Evolutionary conservation across 352 stramenopile genomes (phyloP).

Genomic region (Globisporangium emineosum): DNA sequence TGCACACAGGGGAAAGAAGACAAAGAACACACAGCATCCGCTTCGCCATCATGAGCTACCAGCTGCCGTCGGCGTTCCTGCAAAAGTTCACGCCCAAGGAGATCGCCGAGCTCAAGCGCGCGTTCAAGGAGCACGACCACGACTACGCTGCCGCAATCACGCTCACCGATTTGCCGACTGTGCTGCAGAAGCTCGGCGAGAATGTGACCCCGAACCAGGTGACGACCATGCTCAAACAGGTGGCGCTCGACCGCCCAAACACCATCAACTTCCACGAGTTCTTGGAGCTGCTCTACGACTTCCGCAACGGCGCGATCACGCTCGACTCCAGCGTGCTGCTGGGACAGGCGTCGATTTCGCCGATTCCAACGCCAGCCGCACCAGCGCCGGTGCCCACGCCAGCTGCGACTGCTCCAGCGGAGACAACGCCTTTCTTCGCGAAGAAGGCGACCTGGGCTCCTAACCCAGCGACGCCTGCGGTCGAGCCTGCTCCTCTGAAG

Average conservation of each 20-base stretch:
- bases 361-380: constrained; percentile 1
- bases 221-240: constrained; percentile 59
- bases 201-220: constrained; percentile 66
- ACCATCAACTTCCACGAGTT: constrained; percentile 83
- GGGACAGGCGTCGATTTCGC: constrained; percentile 34
- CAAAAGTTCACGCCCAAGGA: constrained; percentile 88
- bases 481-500: neutral
- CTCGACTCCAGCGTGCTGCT: constrained; percentile 46
- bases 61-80: constrained; percentile 76
- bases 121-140: constrained; percentile 83
- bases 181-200: constrained; percentile 80
- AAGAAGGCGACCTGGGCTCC: constrained; percentile 14
- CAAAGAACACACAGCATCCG: neutral
- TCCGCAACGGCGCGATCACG: constrained; percentile 61
- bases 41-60: constrained; percentile 65
- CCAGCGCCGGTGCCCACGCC: constrained; percentile 5
- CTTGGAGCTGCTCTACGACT: constrained; percentile 70
- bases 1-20: neutral
- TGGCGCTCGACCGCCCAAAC: constrained; percentile 38
- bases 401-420: neutral
- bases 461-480: constrained; percentile 1
- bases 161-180: constrained; percentile 40
- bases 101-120: constrained; percentile 83
- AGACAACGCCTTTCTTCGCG: constrained; percentile 17
- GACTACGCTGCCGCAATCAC: constrained; percentile 64